Conservation (phyloP, 306 rosid species). For the Pachyrhizus erosus region DNA sequence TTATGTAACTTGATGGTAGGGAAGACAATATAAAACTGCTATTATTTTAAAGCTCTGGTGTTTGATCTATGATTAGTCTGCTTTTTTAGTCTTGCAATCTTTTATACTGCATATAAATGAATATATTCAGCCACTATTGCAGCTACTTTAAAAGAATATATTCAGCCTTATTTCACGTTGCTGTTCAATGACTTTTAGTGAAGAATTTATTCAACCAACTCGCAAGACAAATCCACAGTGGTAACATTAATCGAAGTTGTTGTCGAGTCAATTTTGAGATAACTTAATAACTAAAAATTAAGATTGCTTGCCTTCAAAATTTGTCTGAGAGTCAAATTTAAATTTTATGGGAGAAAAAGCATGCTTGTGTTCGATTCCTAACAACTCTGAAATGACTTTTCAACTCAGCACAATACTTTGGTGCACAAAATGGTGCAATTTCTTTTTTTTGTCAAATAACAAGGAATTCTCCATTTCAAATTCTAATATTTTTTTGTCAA, state of each 20-base stretch:
- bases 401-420: not conserved
- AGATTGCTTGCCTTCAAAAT: no score
- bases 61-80: no score
- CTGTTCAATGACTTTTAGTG: not conserved
- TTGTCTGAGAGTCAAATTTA: not conserved
- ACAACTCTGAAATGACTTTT: not conserved
- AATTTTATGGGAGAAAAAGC: not conserved
- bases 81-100: no score
- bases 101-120: not conserved
- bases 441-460: not conserved
- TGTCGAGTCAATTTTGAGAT: not conserved
- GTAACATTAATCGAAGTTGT: not conserved
- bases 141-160: no score
- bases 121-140: not conserved
- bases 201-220: not conserved
- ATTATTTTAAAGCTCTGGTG: not conserved
- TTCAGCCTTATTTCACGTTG: not conserved
- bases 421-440: not conserved
- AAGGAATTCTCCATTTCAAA: not conserved
- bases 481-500: no score
- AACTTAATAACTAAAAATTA: not conserved
- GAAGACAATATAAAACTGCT: not conserved
- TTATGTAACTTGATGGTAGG: conserved; percentile 12
- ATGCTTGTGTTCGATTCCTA: not conserved
- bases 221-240: not conserved